Conservation (phyloP, 1,284 basidiomycete genomes). For the Omphalotus olearius region DNA sequence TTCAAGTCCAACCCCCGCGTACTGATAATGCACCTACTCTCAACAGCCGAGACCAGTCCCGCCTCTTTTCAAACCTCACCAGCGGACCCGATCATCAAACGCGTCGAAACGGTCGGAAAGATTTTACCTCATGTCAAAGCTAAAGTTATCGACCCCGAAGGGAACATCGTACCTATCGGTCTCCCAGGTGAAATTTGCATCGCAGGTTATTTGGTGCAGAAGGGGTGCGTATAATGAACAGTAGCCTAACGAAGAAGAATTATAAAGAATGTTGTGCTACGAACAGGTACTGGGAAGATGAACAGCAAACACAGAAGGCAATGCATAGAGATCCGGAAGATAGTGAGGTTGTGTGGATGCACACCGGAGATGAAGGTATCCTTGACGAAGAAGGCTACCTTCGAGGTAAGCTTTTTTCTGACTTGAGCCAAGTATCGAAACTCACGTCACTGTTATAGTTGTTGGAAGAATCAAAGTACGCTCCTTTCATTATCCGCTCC, state of each 20-base stretch:
- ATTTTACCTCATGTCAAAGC: constrained; percentile 76
- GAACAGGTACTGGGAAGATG: constrained; percentile 73
- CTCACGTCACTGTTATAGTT: constrained; percentile 37
- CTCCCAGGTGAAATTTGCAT: constrained; percentile 74
- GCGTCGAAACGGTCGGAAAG: constrained; percentile 78
- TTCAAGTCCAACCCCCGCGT: neutral
- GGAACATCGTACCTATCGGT: constrained; percentile 60
- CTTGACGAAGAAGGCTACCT: constrained; percentile 84
- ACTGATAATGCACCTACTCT: constrained; percentile 3
- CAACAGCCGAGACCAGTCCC: constrained; percentile 64
- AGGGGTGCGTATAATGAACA: constrained; percentile 43
- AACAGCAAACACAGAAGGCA: constrained; percentile 61
- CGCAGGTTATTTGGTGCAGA: constrained; percentile 74
- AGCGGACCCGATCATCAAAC: constrained; percentile 63
- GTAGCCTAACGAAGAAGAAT: too few species aligned
- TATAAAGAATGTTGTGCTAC: neutral
- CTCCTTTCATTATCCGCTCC: neutral
- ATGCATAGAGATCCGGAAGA: constrained; percentile 45
- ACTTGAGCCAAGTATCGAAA: neutral
- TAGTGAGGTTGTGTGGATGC: constrained; percentile 72
- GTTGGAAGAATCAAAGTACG: constrained; percentile 66
- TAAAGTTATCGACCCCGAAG: constrained; percentile 60
- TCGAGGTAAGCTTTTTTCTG: constrained; percentile 39
- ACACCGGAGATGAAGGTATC: constrained; percentile 80
- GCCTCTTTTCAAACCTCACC: constrained; percentile 78